phyloP scores from a whole-genome alignment of 805 yeast species.

The Metschnikowia kofuensis region DNA sequence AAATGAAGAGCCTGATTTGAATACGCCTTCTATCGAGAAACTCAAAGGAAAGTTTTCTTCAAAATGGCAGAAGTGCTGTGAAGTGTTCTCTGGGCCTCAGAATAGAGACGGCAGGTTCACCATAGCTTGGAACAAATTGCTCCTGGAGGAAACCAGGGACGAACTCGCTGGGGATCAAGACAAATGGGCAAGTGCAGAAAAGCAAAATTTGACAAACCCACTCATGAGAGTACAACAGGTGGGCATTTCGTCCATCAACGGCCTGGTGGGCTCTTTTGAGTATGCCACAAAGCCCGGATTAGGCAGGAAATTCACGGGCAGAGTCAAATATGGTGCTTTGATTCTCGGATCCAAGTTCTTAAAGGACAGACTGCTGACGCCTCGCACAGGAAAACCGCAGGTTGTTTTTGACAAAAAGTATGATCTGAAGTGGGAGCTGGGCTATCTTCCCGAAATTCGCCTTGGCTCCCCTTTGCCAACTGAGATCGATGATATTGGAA shows the following conservation, averaged over 20 bases:
- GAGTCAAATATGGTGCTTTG: background rate
- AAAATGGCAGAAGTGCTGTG: background rate
- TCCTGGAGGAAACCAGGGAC: no score
- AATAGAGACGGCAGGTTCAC: background rate
- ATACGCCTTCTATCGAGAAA: background rate
- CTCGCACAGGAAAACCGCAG: background rate
- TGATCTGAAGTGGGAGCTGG: constrained; percentile 2
- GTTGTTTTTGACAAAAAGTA: background rate
- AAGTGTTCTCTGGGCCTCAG: background rate
- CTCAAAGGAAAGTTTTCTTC: background rate
- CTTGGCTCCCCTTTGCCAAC: background rate
- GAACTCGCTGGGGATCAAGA: background rate
- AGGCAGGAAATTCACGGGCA: background rate
- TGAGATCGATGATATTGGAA: background rate
- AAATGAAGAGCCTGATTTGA: background rate
- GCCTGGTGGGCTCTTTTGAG: background rate
- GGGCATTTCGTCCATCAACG: background rate
- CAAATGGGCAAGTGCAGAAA: background rate
- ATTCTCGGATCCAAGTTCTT: background rate
- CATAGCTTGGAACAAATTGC: background rate
- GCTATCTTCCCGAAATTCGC: background rate
- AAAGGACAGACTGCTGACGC: background rate
- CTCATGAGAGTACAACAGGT: background rate
- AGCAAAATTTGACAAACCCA: no score
- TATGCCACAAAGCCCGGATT: background rate